These are phyloP conservation scores for Helichrysum umbraculigerum DNA, from an alignment of 129 eudicot genomes.

Conservation along the genomic window DNA sequence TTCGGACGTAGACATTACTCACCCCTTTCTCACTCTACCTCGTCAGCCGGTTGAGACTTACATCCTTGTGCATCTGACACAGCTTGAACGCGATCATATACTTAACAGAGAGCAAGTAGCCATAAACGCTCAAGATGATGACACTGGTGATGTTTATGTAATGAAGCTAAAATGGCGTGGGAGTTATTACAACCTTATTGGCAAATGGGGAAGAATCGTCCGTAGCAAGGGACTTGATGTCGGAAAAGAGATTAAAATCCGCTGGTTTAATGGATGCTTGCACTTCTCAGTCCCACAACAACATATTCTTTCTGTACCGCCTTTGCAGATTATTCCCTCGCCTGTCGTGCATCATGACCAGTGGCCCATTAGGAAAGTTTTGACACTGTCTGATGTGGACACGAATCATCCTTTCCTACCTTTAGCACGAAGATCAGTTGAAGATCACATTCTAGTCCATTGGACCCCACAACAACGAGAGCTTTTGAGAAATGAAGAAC, in stretches of 20 bases:
- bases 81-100: constrained; percentile 60
- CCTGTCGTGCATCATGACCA: constrained; percentile 48
- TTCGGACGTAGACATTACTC: constrained; percentile 86
- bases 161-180: constrained; percentile 93
- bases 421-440: constrained; percentile 74
- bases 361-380: constrained; percentile 81
- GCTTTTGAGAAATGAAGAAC: constrained; percentile 69
- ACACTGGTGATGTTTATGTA: constrained; percentile 62
- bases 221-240: constrained; percentile 74
- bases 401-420: constrained; percentile 76
- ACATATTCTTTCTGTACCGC: constrained; percentile 48
- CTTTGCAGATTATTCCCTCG: constrained; percentile 48
- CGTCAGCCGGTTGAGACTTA: constrained; percentile 74
- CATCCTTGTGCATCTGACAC: constrained; percentile 62
- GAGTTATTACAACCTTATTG: constrained; percentile 73
- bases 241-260: constrained; percentile 67
- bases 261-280: constrained; percentile 67
- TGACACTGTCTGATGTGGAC: constrained; percentile 76
- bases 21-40: constrained; percentile 82
- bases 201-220: constrained; percentile 82
- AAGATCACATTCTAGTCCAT: constrained; percentile 77
- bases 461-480: constrained; percentile 68
- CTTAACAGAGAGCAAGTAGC: constrained; percentile 59
- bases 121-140: constrained; percentile 73
- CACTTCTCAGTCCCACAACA: constrained; percentile 78